Percentiles rank a stretch among this genome's conserved stretches.
Evolutionary conservation across 345 rosid genomes (phyloP).

Genomic region (Kandelia obovata): DNA sequence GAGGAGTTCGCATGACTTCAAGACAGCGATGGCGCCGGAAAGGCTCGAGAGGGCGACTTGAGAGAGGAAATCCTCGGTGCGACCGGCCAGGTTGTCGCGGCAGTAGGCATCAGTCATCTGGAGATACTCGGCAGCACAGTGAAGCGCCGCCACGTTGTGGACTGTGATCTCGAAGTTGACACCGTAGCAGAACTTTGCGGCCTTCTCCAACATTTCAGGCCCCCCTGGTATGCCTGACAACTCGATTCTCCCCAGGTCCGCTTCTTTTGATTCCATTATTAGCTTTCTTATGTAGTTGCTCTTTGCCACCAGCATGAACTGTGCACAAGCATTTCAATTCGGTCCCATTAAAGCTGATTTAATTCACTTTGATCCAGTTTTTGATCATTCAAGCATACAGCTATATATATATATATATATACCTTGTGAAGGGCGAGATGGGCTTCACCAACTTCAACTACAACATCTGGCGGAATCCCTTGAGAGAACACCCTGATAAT

Average conservation of each 20-base stretch:
- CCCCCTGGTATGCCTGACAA: slow-evolving; percentile 86
- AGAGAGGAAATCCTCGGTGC: slow-evolving; percentile 80
- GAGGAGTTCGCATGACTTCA: slow-evolving; percentile 76
- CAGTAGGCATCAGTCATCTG: slow-evolving; percentile 80
- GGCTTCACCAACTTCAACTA: slow-evolving; percentile 72
- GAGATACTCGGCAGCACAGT: slow-evolving; percentile 81
- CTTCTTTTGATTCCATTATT: slow-evolving; percentile 64
- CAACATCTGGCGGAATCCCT: slow-evolving; percentile 75
- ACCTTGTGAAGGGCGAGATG: slow-evolving; percentile 90
- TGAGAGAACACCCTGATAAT: slow-evolving; percentile 78
- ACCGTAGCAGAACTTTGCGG: slow-evolving; percentile 90
- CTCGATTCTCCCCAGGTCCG: slow-evolving; percentile 53
- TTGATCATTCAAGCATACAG: neutral
- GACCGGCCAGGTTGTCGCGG: slow-evolving; percentile 65
- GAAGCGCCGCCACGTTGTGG: slow-evolving; percentile 87
- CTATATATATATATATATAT: neutral
- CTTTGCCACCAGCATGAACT: slow-evolving; percentile 92
- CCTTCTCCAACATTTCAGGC: slow-evolving; percentile 88
- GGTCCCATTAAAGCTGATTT: neutral
- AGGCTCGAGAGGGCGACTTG: slow-evolving; percentile 83
- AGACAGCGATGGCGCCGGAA: slow-evolving; percentile 76
- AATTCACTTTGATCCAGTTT: neutral
- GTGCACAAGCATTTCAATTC: neutral
- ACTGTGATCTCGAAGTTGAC: slow-evolving; percentile 95
- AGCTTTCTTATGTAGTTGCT: slow-evolving; percentile 80